Conservation (phyloP, 2,329 filamentous ascomycete species). For the Arthrocladium fulminans region DNA sequence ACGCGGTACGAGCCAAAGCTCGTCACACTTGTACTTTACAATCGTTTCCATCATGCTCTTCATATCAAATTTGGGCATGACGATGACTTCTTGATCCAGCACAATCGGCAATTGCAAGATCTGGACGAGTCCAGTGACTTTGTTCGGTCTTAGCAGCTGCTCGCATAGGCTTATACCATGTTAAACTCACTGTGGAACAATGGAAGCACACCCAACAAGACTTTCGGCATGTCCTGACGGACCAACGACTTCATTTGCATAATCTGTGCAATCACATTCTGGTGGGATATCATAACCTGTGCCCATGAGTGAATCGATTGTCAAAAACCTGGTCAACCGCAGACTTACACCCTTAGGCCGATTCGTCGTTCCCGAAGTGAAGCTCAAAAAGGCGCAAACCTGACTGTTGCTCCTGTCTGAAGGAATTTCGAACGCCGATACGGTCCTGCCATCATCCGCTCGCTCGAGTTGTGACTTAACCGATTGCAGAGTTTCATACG, state of each 20-base stretch:
- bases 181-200: not conserved
- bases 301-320: no score
- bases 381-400: no score
- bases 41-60: not conserved
- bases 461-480: no score
- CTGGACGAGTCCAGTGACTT: not conserved
- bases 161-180: no score
- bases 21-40: not conserved
- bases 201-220: not conserved
- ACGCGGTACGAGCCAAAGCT: not conserved
- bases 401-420: no score
- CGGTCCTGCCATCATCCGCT: no score
- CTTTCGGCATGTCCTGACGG: not conserved
- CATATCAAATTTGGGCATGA: not conserved
- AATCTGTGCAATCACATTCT: conserved; percentile 15
- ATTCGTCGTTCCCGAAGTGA: no score
- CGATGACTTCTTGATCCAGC: not conserved
- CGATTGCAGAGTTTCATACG: no score
- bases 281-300: conserved; percentile 16
- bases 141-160: no score
- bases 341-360: no score
- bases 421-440: no score
- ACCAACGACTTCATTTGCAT: conserved; percentile 8
- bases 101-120: not conserved
- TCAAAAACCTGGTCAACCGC: no score